Evolutionary conservation across 352 stramenopile genomes (phyloP), one percentile per base, ranked within the genome.

Genomic region (Pythium rhizo-oryzae): DNA sequence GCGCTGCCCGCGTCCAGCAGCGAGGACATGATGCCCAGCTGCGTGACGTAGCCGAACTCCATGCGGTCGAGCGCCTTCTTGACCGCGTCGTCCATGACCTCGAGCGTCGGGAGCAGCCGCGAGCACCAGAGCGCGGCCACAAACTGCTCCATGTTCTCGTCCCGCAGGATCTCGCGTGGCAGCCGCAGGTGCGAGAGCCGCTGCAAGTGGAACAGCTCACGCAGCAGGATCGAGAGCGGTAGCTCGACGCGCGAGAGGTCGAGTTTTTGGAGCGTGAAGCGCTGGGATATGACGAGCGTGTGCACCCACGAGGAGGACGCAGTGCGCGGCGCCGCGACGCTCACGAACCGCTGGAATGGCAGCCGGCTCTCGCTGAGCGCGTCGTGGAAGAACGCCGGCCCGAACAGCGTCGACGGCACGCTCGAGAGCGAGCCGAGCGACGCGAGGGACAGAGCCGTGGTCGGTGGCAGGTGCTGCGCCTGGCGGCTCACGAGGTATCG

Each of bases 61-160:
- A 94, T 80, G 46, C 81, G 80, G 54, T 92, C 76, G 70, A 94
- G 81, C n/a, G 84, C 87, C 16, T 67, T 50, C 33, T 77, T 70
- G 8, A 93, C 80, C n/a, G 77, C 67, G 9, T 79, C 76, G 61
- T 93, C 87, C 46, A 92, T 87, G 28, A 77, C 75, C 44, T 67
- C 62, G 6, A 94, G 70, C 8, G 62, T 65, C 19, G 83, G 81
- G 9, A 94, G 66, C 24, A 92, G 24, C 28, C 75, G 69, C 0
- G 70, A 59, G 56, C 83, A 91, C 24, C 74, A 80, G n/a, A 94
- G 59, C n/a, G 77, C 81, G 25, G 80, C 79, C 44, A 94, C 65
- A 23, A 93, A 81, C 66, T 89, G 82, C 68, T 94, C 87, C 24
- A 94, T 51, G 65, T 93, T 90, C 30, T 92, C 81, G 25, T 89